Evolutionary conservation across 352 stramenopile species (phyloP).

Genomic region (Globisporangium alternatum): DNA sequence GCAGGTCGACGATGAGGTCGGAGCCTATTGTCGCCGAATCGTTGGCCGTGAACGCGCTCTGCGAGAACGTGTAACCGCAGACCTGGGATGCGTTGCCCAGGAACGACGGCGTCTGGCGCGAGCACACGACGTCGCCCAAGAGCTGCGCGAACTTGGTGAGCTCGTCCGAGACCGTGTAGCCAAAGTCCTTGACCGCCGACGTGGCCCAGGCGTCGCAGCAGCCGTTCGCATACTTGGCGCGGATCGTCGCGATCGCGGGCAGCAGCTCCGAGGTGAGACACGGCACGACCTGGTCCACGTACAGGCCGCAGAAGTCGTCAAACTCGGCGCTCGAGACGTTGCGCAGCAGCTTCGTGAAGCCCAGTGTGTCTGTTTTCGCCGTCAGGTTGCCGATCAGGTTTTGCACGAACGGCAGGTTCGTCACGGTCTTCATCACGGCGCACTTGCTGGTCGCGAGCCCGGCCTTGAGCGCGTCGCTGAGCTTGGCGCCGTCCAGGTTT

Average conservation of each 20-base stretch:
- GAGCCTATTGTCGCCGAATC: slow-evolving; percentile 31
- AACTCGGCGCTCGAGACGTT: slow-evolving; percentile 32
- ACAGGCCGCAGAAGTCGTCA: slow-evolving; percentile 51
- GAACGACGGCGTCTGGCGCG: slow-evolving; percentile 44
- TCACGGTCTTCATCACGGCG: slow-evolving; percentile 26
- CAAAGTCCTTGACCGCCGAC: slow-evolving; percentile 36
- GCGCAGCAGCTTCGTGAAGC: slow-evolving; percentile 29
- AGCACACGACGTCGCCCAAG: slow-evolving; percentile 47
- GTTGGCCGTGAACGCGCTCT: slow-evolving; percentile 28
- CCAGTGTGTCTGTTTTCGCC: slow-evolving; percentile 17
- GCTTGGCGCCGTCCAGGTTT: slow-evolving; percentile 52
- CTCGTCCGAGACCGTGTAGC: slow-evolving; percentile 60
- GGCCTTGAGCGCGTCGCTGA: slow-evolving; percentile 34
- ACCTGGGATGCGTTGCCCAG: slow-evolving; percentile 36
- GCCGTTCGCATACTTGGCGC: slow-evolving; percentile 37
- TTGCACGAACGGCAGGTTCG: slow-evolving; percentile 43
- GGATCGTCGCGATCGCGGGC: slow-evolving; percentile 47
- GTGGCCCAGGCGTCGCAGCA: slow-evolving; percentile 56
- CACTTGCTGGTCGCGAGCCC: slow-evolving; percentile 38
- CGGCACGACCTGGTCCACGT: slow-evolving; percentile 41
- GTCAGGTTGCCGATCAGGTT: slow-evolving; percentile 38
- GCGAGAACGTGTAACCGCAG: slow-evolving; percentile 51
- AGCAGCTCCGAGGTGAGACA: slow-evolving; percentile 53
- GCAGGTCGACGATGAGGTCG: slow-evolving; percentile 38
- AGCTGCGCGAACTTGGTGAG: slow-evolving; percentile 55